Percentiles rank a stretch among this genome's conserved stretches.
Conservation (phyloP, 2,329 filamentous ascomycete species). For the Didymella lethalis region DNA sequence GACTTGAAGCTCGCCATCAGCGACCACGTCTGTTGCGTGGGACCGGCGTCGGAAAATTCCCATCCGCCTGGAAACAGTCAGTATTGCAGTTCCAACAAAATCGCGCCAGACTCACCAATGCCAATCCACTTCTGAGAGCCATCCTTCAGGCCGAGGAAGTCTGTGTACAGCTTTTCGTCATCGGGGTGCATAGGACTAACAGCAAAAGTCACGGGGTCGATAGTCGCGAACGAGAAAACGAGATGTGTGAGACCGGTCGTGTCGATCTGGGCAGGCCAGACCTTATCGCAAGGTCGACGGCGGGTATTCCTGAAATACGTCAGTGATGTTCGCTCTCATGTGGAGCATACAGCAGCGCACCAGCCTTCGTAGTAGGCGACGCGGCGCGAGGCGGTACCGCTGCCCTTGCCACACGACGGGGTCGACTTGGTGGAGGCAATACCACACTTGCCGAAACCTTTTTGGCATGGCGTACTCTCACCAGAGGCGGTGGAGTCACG, state of each 20-base stretch:
- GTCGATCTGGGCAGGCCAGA: conserved; percentile 34
- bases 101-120: conserved; percentile 17
- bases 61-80: conserved; percentile 47
- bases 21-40: conserved; percentile 50
- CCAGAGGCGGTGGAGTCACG: conserved; percentile 10
- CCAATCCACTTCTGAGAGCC: conserved; percentile 29
- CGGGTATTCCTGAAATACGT: conserved; percentile 28
- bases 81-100: conserved; percentile 2
- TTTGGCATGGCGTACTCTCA: conserved; percentile 15
- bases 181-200: conserved; percentile 25
- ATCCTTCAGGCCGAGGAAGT: conserved; percentile 28
- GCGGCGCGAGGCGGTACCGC: conserved; percentile 25
- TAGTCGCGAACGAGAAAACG: conserved; percentile 52
- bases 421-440: not conserved
- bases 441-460: conserved; percentile 19
- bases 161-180: conserved; percentile 29
- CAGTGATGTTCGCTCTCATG: not conserved
- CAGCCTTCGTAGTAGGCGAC: conserved; percentile 35
- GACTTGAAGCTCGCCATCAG: conserved; percentile 42
- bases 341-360: conserved; percentile 5
- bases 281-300: conserved; percentile 30
- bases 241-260: conserved; percentile 37
- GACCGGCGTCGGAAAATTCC: conserved; percentile 37
- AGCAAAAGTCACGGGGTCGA: conserved; percentile 50
- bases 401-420: conserved; percentile 25